These are phyloP conservation scores for Penstemon davidsonii DNA, from an alignment of 257 asterid species.

Conservation along the genomic window DNA sequence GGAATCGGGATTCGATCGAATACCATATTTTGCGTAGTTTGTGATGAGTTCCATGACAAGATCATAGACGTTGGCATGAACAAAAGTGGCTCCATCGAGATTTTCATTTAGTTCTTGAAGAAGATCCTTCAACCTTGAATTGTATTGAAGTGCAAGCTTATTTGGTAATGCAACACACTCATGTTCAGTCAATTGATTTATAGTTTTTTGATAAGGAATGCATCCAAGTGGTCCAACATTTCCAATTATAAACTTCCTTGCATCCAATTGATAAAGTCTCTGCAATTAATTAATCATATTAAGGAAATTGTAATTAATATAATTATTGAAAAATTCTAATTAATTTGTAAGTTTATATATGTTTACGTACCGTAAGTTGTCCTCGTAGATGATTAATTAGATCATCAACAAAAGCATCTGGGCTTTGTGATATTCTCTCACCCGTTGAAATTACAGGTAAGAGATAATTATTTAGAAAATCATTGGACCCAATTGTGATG, in stretches of 20 bases:
- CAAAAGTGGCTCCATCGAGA: constrained; percentile 69
- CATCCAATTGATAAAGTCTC: constrained; percentile 80
- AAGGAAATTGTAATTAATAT: neutral
- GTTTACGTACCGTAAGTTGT: too few species aligned
- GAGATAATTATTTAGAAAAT: too few species aligned
- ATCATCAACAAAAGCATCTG: too few species aligned
- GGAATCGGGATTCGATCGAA: too few species aligned
- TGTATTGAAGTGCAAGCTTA: constrained; percentile 75
- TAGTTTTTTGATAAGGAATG: constrained; percentile 87
- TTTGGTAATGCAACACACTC: constrained; percentile 82
- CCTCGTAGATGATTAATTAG: too few species aligned
- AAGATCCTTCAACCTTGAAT: constrained; percentile 65
- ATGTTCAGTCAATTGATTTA: constrained; percentile 57
- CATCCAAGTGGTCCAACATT: constrained; percentile 98
- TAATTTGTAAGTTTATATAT: too few species aligned
- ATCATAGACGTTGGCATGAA: constrained; percentile 73
- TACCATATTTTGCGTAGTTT: constrained; percentile 74
- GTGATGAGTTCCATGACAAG: constrained; percentile 91
- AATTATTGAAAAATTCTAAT: too few species aligned
- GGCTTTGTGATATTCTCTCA: too few species aligned
- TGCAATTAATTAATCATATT: constrained; percentile 29
- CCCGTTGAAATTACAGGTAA: too few species aligned
- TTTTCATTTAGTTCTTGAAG: constrained; percentile 52
- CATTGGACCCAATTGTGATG: too few species aligned
- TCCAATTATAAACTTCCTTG: constrained; percentile 71